Conservation (phyloP, 805 yeast genomes). For the Phaffomyces antillensis region DNA sequence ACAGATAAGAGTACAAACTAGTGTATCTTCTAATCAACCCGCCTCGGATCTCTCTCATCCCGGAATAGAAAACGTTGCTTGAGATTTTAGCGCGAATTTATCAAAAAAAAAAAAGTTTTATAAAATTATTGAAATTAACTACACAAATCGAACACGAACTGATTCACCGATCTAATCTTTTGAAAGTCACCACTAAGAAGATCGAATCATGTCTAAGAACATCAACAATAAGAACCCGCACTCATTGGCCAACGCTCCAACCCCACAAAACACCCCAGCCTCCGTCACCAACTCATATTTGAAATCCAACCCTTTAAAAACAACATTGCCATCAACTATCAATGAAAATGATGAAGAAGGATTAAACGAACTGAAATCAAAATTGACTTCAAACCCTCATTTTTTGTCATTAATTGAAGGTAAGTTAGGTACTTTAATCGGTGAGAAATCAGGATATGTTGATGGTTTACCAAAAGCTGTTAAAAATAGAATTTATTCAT, state of each 20-base stretch:
- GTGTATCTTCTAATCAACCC: background rate
- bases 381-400: conserved; percentile 71
- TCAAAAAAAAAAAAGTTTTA: background rate
- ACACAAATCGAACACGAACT: background rate
- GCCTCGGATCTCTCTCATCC: background rate
- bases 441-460: conserved; percentile 81
- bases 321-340: conserved; percentile 61
- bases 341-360: conserved; percentile 53
- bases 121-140: no score
- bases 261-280: conserved; percentile 98
- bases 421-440: conserved; percentile 75
- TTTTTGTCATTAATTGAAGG: conserved; percentile 85
- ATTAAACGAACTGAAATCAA: conserved; percentile 26
- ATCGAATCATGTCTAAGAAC: conserved; percentile 62
- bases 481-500: conserved; percentile 69
- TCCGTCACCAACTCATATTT: conserved; percentile 71
- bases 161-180: background rate
- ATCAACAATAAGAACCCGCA: conserved; percentile 67
- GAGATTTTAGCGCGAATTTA: no score
- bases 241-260: conserved; percentile 87
- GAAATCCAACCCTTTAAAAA: conserved; percentile 40
- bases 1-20: background rate
- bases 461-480: conserved; percentile 66
- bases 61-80: background rate
- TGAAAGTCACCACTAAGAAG: conserved; percentile 18